A percentile compares a stretch with the other conserved stretches of the same genome.
phyloP scores from a whole-genome alignment of 208 protist species.

The Acanthamoeba lenticulata region DNA sequence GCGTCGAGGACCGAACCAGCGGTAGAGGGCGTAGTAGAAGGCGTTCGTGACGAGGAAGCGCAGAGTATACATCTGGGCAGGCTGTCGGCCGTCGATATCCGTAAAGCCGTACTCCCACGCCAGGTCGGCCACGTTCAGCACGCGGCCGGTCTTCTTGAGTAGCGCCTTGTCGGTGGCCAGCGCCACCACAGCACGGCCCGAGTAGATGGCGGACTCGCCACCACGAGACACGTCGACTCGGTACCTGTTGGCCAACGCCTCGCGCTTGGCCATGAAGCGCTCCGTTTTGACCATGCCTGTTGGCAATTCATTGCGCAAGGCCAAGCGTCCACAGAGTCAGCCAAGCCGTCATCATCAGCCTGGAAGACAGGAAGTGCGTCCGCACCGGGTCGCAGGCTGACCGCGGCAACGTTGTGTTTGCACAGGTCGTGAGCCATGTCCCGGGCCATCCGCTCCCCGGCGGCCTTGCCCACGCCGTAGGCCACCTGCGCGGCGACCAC shows the following conservation, averaged over 20 bases:
- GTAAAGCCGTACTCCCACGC: slow-evolving; percentile 14
- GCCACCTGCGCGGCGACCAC: neutral
- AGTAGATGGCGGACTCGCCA: slow-evolving; percentile 22
- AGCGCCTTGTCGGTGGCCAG: neutral
- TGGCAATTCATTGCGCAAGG: neutral
- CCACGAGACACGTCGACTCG: neutral
- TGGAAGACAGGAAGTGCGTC: neutral
- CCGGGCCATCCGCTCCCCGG: slow-evolving; percentile 7
- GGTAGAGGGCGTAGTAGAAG: slow-evolving; percentile 29
- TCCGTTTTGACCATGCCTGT: slow-evolving; percentile 38
- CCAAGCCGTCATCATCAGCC: too few species aligned
- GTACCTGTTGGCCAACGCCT: neutral
- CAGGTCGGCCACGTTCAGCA: slow-evolving; percentile 39
- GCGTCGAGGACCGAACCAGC: neutral
- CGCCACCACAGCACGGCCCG: neutral
- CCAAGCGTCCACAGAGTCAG: too few species aligned
- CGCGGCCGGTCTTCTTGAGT: neutral
- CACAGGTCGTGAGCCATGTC: slow-evolving; percentile 35
- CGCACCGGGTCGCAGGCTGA: slow-evolving; percentile 11
- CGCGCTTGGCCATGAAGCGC: neutral
- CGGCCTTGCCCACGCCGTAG: slow-evolving; percentile 25
- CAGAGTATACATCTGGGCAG: slow-evolving; percentile 33
- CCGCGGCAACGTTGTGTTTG: neutral
- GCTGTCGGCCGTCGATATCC: slow-evolving; percentile 27
- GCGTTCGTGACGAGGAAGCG: neutral